Evolutionary conservation across 495 filamentous ascomycete species (phyloP).

Genomic region (Penicillium salamii): DNA sequence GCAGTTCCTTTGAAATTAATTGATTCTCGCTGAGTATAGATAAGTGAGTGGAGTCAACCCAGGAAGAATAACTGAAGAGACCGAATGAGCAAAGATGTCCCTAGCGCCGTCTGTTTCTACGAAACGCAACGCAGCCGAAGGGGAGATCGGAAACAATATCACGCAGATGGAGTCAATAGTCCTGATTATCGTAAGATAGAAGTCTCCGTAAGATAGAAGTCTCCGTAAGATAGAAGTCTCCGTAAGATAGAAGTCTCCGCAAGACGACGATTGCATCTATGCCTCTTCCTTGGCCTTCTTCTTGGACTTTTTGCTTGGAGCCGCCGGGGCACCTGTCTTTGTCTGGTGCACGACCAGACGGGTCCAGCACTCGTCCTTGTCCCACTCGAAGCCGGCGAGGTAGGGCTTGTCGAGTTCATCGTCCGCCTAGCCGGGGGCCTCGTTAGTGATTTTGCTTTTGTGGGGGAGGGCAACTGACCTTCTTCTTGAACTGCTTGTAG

Average conservation of each 20-base stretch:
- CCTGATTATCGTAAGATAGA: constrained; percentile 1
- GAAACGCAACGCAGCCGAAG: constrained; percentile 14
- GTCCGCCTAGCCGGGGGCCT: constrained; percentile 61
- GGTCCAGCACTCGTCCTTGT: constrained; percentile 78
- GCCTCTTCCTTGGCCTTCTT: constrained; percentile 50
- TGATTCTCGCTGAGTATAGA: constrained; percentile 1
- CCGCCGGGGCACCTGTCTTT: constrained; percentile 54
- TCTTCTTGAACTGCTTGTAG: constrained; percentile 91
- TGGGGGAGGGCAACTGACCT: constrained; percentile 50
- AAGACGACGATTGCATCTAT: constrained; percentile 18
- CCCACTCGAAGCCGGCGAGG: constrained; percentile 92
- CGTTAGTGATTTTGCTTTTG: constrained; percentile 11
- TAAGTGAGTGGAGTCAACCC: constrained; percentile 4
- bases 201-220: neutral
- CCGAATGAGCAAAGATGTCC: constrained; percentile 15
- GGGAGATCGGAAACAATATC: constrained; percentile 7
- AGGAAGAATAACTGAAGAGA: constrained; percentile 5
- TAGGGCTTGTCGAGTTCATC: constrained; percentile 80
- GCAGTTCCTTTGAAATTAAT: neutral
- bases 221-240: neutral
- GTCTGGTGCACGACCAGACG: constrained; percentile 80
- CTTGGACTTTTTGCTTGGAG: constrained; percentile 67
- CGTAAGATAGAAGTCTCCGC: neutral
- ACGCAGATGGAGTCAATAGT: constrained; percentile 9
- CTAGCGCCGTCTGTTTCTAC: constrained; percentile 33